Evolutionary conservation across 257 asterid genomes (phyloP), one percentile per base, ranked within the genome.

Genomic region (Eucommia ulmoides): DNA sequence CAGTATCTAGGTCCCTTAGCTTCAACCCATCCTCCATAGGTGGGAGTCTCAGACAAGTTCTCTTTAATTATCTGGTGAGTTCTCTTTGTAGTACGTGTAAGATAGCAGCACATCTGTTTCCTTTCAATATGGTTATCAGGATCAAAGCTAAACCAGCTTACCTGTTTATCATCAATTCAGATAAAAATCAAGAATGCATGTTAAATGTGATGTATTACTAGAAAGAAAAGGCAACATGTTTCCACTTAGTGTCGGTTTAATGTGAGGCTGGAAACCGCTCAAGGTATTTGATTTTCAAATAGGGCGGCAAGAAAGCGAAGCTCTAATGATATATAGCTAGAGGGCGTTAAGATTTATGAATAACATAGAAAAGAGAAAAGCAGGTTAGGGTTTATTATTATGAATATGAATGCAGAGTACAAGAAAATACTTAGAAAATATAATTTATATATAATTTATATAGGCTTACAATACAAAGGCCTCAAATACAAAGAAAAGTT

Each of bases 1-100:
- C 98, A 89, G 77, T 89, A 89, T 66, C 98, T 88, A 66, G 98
- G 98, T 52, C 98, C 98, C 79, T 82, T 89, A 38, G 98, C 92
- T 66, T 80, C 94, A 57, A 89, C 96, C 98, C 98, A 89, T 56
- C 98, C 98, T 65, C 98, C 96, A 77, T 89, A 89, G 35, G 98
- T 82, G 23, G 98, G 98, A 58, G 96, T 85, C 68, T 89, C 98
- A 57, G 82, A 96, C 86, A 89, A 71, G 70, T 89, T 82, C 8
- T 85, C 96, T 64, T 65, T 78, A 64, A 89, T 78, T 12, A 89
- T 64, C 62, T 85, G 83, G 72, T 85, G 98, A 57, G 98, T 89
- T 64, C 68, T 73, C 72, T 73, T 74, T 52, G 98, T 89, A 22
- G 98, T 89, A 42, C 94, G 94, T 20, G 98, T 85, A 64, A 89